phyloP scores from a whole-genome alignment of 2,329 filamentous ascomycete genomes.

The Xylaria sp. region DNA sequence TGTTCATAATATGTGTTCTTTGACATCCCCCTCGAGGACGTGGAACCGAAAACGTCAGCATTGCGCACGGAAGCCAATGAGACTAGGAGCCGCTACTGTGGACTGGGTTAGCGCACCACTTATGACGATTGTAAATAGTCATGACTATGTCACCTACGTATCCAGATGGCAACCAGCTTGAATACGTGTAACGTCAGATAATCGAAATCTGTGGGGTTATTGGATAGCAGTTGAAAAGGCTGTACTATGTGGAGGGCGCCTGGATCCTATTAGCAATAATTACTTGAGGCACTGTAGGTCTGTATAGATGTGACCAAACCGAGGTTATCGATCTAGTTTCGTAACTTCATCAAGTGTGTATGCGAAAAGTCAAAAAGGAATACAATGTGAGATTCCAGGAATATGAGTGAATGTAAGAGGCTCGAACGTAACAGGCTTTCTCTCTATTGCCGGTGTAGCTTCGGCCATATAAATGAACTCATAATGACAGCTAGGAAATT shows the following conservation, averaged over 20 bases:
- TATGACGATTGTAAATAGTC: slow-evolving; percentile 29
- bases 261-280: not conserved
- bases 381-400: no score
- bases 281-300: not conserved
- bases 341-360: not conserved
- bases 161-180: not conserved
- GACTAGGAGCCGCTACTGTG: not conserved
- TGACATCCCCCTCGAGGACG: not conserved
- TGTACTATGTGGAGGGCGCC: not conserved
- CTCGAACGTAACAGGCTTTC: no score
- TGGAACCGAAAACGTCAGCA: not conserved
- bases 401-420: no score
- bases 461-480: no score
- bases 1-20: not conserved
- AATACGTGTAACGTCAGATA: slow-evolving; percentile 16
- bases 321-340: not conserved
- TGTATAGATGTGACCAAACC: not conserved
- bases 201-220: not conserved
- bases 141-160: slow-evolving; percentile 23
- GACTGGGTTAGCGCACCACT: slow-evolving; percentile 7
- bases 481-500: not conserved
- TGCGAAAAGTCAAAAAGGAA: no score
- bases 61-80: slow-evolving; percentile 9
- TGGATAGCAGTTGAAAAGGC: not conserved
- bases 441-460: not conserved